phyloP scores from a whole-genome alignment of 257 asterid genomes.

The Solanum chiquidenum region DNA sequence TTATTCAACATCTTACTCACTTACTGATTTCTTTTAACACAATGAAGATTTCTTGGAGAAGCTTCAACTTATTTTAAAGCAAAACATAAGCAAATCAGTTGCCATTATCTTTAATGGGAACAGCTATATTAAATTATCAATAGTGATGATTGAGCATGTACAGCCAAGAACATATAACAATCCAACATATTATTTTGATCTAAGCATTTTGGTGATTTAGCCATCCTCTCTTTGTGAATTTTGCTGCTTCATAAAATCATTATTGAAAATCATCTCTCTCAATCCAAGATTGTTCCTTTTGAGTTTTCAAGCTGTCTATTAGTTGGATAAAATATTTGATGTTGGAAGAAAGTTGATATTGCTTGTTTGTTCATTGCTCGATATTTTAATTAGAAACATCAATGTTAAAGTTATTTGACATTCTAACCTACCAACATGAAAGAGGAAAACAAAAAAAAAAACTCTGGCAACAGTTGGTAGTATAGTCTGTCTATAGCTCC shows the following conservation, averaged over 20 bases:
- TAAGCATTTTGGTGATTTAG: not conserved
- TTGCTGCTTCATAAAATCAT: not conserved
- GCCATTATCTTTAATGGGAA: not conserved
- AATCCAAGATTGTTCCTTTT: not conserved
- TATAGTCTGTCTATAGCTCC: not conserved
- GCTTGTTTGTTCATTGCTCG: not conserved
- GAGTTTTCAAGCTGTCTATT: not conserved
- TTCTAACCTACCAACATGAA: not conserved
- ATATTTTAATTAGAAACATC: not conserved
- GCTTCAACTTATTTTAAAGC: not conserved
- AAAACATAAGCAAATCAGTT: not conserved
- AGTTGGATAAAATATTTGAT: not conserved
- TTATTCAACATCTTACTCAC: not conserved
- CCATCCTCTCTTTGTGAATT: not conserved
- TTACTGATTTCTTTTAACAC: not conserved
- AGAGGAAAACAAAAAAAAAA: not conserved
- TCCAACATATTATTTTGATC: not conserved
- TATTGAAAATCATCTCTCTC: not conserved
- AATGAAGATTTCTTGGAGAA: not conserved
- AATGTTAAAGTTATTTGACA: not conserved
- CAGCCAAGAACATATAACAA: not conserved
- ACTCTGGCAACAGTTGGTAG: not conserved
- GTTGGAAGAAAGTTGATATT: not conserved
- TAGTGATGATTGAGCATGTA: not conserved
- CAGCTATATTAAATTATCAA: not conserved